phyloP scores from a whole-genome alignment of 495 filamentous ascomycete species.

The Cercophora sp. region DNA sequence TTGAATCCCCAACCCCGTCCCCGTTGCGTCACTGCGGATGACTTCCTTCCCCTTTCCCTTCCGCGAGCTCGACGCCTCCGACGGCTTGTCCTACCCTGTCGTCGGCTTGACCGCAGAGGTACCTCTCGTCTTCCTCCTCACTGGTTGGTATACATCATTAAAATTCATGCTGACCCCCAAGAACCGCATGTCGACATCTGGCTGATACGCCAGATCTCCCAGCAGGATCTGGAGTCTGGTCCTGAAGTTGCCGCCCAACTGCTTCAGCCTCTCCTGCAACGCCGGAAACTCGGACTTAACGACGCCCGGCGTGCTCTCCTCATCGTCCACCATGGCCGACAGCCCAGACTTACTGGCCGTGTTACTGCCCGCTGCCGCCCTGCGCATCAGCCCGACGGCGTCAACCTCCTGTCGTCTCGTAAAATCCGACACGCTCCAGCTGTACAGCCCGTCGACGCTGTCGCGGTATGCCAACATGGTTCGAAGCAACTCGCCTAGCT shows the following conservation, averaged over 20 bases:
- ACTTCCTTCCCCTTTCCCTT: no score
- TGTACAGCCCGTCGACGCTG: slow-evolving; percentile 89
- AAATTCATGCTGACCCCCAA: slow-evolving; percentile 98
- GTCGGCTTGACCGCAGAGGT: no score
- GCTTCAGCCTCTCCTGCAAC: slow-evolving; percentile 64
- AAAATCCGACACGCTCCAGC: slow-evolving; percentile 89
- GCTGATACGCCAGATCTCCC: slow-evolving; percentile 86
- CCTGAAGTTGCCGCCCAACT: slow-evolving; percentile 70
- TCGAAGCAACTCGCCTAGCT: slow-evolving; percentile 88
- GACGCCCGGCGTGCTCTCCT: slow-evolving; percentile 33
- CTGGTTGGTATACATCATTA: slow-evolving; percentile 88
- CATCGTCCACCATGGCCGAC: slow-evolving; percentile 53
- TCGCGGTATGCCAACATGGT: slow-evolving; percentile 93
- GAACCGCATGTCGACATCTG: slow-evolving; percentile 93
- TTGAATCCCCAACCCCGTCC: no score
- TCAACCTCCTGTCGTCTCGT: slow-evolving; percentile 80
- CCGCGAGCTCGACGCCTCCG: no score
- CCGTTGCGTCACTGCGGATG: no score
- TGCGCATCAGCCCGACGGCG: slow-evolving; percentile 37
- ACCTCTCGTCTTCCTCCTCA: slow-evolving; percentile 52
- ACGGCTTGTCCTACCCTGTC: no score
- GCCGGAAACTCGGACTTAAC: slow-evolving; percentile 62
- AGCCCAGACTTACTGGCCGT: no score
- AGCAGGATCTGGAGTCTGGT: slow-evolving; percentile 73
- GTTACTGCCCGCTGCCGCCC: not conserved